A percentile compares a stretch with the other conserved stretches of the same genome.
Conservation (phyloP, 169 alveolate species). For the Cryptosporidium muris region DNA sequence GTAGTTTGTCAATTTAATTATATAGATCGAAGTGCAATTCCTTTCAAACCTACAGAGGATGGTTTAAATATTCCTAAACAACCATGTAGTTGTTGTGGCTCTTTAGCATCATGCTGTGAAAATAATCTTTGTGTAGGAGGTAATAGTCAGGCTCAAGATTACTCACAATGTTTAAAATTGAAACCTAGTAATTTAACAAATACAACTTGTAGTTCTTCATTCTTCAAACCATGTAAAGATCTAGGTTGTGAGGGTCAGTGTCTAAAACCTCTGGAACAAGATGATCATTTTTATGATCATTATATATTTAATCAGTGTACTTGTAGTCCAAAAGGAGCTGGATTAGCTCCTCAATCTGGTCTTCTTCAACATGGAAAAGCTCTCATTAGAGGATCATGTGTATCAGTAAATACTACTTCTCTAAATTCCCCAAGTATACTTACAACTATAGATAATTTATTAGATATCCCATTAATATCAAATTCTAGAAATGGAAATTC, state of each 20-base stretch:
- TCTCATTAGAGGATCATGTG: conserved; percentile 49
- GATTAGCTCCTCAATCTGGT: conserved; percentile 67
- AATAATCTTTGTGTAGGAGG: conserved; percentile 70
- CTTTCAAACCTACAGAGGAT: conserved; percentile 53
- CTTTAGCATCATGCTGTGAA: conserved; percentile 61
- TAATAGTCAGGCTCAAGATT: conserved; percentile 65
- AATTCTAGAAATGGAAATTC: conserved; percentile 56
- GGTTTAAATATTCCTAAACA: conserved; percentile 41
- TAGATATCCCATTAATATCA: conserved; percentile 35
- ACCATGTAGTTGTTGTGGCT: conserved; percentile 70
- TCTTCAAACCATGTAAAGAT: conserved; percentile 50
- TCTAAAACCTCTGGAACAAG: conserved; percentile 55
- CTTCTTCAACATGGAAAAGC: conserved; percentile 61
- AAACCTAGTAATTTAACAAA: not conserved
- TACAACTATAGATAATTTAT: conserved; percentile 28
- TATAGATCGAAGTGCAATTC: conserved; percentile 20
- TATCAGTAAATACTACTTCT: conserved; percentile 40
- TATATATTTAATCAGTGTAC: conserved; percentile 69
- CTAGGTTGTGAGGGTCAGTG: conserved; percentile 58
- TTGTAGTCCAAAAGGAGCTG: conserved; percentile 45
- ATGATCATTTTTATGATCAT: conserved; percentile 44
- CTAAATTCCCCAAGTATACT: conserved; percentile 42
- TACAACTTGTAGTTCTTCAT: conserved; percentile 25
- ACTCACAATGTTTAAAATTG: conserved; percentile 36
- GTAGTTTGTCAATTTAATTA: conserved; percentile 66